phyloP scores from a whole-genome alignment of 768 basidiomycete genomes.

The Mycena polygramma region DNA sequence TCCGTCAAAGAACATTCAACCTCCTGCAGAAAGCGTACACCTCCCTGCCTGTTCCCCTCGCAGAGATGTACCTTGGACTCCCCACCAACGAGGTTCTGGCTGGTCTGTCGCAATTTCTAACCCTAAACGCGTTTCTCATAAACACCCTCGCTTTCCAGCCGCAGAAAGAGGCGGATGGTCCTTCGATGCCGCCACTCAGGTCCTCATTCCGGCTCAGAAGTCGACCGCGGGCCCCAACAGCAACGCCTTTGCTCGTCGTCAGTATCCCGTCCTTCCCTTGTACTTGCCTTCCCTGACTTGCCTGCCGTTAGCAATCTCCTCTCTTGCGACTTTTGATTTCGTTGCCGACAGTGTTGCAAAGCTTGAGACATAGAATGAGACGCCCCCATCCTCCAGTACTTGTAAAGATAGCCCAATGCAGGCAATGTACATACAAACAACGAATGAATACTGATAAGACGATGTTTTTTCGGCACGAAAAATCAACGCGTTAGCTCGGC shows the following conservation, averaged over 20 bases:
- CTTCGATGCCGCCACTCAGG: constrained; percentile 60
- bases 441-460: too few species aligned
- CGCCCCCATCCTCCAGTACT: background rate
- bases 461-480: too few species aligned
- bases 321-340: constrained; percentile 38
- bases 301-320: constrained; percentile 33
- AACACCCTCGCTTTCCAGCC: constrained; percentile 45
- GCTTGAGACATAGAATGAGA: constrained; percentile 50
- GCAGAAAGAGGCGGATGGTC: constrained; percentile 62
- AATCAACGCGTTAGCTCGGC: too few species aligned
- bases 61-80: constrained; percentile 70
- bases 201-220: constrained; percentile 55
- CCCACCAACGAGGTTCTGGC: constrained; percentile 52
- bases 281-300: background rate
- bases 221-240: constrained; percentile 8
- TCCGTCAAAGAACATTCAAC: constrained; percentile 67
- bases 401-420: constrained; percentile 16
- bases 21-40: constrained; percentile 76
- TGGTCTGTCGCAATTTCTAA: constrained; percentile 44
- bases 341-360: constrained; percentile 64
- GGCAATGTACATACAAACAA: too few species aligned
- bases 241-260: constrained; percentile 28
- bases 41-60: constrained; percentile 67
- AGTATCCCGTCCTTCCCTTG: constrained; percentile 4
- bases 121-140: background rate